phyloP scores from a whole-genome alignment of 2,329 filamentous ascomycete genomes.

The Diaporthe sp. region DNA sequence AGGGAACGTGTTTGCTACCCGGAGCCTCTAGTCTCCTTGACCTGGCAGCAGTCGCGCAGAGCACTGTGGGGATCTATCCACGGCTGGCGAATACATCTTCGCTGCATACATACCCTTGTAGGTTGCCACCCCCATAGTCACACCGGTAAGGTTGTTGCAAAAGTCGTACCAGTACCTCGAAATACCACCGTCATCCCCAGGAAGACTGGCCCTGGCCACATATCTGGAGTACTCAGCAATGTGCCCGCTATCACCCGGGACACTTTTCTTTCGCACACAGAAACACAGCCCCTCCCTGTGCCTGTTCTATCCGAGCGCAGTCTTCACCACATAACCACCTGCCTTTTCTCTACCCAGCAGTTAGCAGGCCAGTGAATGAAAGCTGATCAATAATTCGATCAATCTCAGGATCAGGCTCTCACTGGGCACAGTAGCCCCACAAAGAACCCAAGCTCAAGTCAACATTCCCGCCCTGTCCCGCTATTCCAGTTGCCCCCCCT shows the following conservation, averaged over 20 bases:
- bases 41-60: constrained; percentile 25
- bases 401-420: constrained; percentile 30
- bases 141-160: constrained; percentile 33
- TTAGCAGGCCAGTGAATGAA: constrained; percentile 14
- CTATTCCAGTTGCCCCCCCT: constrained; percentile 34
- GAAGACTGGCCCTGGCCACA: constrained; percentile 16
- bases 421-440: constrained; percentile 38
- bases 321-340: constrained; percentile 27
- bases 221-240: constrained; percentile 21
- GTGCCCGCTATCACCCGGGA: constrained; percentile 25
- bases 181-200: constrained; percentile 28
- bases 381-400: constrained; percentile 23
- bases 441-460: constrained; percentile 30
- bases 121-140: constrained; percentile 35
- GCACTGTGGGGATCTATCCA: constrained; percentile 22
- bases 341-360: constrained; percentile 5
- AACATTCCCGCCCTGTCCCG: constrained; percentile 30
- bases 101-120: constrained; percentile 34
- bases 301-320: constrained; percentile 23
- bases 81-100: constrained; percentile 34
- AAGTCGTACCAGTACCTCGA: constrained; percentile 33
- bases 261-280: constrained; percentile 15
- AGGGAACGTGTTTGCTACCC: constrained; percentile 1
- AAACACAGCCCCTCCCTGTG: constrained; percentile 28
- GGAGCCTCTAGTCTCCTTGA: constrained; percentile 13